Evolutionary conservation across 495 filamentous ascomycete genomes (phyloP).

Genomic region (Annulohypoxylon nitens): DNA sequence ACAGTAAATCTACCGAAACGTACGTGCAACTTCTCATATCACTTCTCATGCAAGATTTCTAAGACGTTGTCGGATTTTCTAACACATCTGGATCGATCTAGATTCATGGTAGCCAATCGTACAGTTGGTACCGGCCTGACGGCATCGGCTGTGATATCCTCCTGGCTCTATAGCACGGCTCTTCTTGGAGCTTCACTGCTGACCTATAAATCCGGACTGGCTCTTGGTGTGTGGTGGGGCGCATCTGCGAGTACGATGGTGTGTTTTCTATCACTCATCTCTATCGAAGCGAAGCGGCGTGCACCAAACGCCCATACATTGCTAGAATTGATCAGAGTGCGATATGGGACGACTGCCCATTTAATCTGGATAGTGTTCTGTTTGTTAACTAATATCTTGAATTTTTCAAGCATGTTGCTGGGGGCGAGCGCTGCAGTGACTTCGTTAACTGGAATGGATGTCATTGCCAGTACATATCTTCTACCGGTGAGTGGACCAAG

Average conservation of each 20-base stretch:
- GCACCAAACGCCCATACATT: slow-evolving; percentile 15
- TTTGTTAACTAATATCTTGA: slow-evolving; percentile 10
- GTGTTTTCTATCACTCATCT: slow-evolving; percentile 18
- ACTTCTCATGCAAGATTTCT: neutral
- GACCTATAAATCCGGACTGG: slow-evolving; percentile 8
- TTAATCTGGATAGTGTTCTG: slow-evolving; percentile 12
- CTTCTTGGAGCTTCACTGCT: slow-evolving; percentile 9
- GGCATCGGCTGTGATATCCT: slow-evolving; percentile 15
- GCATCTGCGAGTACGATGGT: slow-evolving; percentile 22
- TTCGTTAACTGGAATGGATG: slow-evolving; percentile 9
- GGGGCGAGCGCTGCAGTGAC: slow-evolving; percentile 12
- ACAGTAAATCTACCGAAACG: slow-evolving; percentile 16
- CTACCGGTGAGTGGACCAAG: neutral
- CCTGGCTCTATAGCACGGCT: slow-evolving; percentile 19
- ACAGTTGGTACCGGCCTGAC: slow-evolving; percentile 12
- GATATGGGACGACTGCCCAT: slow-evolving; percentile 9
- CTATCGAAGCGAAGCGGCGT: slow-evolving; percentile 17
- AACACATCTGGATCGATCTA: neutral
- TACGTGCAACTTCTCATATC: neutral
- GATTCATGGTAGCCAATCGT: slow-evolving; percentile 15
- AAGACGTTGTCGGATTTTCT: neutral
- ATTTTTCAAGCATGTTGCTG: slow-evolving; percentile 17
- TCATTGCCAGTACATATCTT: slow-evolving; percentile 15
- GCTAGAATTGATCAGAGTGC: slow-evolving; percentile 11
- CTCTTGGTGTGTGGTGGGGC: slow-evolving; percentile 14